phyloP scores from a whole-genome alignment of 2,329 filamentous ascomycete genomes.

The Aschersonia sp. region DNA sequence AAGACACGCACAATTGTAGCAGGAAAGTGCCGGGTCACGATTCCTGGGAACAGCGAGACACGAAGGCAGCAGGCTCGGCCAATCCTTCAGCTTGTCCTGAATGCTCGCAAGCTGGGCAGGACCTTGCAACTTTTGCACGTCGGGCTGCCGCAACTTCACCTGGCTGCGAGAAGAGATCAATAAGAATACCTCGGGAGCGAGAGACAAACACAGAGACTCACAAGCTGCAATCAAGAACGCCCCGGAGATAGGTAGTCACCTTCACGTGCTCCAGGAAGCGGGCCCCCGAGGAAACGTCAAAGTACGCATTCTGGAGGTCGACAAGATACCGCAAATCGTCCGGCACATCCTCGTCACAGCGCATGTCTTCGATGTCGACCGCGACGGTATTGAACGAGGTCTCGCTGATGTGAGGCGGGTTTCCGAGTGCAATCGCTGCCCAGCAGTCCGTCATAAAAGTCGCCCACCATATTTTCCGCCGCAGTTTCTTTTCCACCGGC shows the following conservation, averaged over 20 bases:
- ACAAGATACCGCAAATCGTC: constrained; percentile 19
- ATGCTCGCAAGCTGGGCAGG: constrained; percentile 11
- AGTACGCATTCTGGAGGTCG: constrained; percentile 15
- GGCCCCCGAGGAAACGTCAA: constrained; percentile 19
- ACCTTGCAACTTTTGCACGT: constrained; percentile 6
- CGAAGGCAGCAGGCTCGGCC: constrained; percentile 20
- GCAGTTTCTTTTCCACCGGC: constrained; percentile 25
- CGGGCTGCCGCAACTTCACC: constrained; percentile 8
- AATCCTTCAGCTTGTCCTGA: constrained; percentile 17
- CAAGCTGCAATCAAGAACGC: constrained; percentile 19
- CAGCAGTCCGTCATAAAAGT: constrained; percentile 26
- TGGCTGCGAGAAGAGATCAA: constrained; percentile 8
- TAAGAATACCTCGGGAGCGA: too few relatives aligned
- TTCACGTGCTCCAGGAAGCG: constrained; percentile 22
- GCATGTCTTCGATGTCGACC: constrained; percentile 25
- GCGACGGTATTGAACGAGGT: constrained; percentile 24
- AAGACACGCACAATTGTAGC: constrained; percentile 11
- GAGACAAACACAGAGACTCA: constrained; percentile 11
- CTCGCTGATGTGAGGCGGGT: constrained; percentile 26
- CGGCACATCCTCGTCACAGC: constrained; percentile 26
- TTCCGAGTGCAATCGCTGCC: constrained; percentile 30
- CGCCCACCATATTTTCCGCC: constrained; percentile 32
- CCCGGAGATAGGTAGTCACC: constrained; percentile 16
- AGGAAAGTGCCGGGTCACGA: constrained; percentile 3
- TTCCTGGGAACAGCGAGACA: constrained; percentile 15